phyloP scores from a whole-genome alignment of 768 basidiomycete genomes.

The Lactifluus rugatus region DNA sequence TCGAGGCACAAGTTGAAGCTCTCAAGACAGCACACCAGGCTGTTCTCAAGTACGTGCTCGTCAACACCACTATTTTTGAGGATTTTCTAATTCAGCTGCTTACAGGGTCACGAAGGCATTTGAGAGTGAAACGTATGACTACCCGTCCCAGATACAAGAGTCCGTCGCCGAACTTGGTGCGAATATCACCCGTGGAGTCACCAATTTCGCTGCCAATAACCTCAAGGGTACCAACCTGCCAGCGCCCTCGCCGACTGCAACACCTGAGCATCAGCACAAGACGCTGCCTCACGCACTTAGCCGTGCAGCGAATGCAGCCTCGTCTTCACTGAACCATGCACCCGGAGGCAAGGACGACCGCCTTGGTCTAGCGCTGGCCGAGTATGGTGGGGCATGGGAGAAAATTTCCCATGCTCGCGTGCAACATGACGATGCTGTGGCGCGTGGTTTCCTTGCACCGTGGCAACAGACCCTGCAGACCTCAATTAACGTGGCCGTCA shows the following conservation, averaged over 20 bases:
- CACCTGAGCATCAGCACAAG: conserved; percentile 68
- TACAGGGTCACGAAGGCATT: conserved; percentile 79
- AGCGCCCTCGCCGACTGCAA: conserved; percentile 50
- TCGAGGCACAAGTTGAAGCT: conserved; percentile 91
- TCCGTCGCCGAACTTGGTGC: conserved; percentile 63
- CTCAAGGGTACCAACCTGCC: conserved; percentile 85
- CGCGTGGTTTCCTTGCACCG: conserved; percentile 57
- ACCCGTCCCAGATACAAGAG: conserved; percentile 83
- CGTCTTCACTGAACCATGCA: conserved; percentile 35
- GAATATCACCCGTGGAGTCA: conserved; percentile 62
- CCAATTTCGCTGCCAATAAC: conserved; percentile 79
- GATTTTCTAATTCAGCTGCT: not conserved
- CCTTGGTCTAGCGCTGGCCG: conserved; percentile 65
- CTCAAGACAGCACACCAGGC: conserved; percentile 67
- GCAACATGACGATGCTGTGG: conserved; percentile 68
- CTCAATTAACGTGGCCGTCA: conserved; percentile 82
- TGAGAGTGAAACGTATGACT: conserved; percentile 81
- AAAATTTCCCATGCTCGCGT: conserved; percentile 71
- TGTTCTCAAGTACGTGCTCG: conserved; percentile 57
- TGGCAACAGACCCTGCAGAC: conserved; percentile 85
- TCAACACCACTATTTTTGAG: not conserved
- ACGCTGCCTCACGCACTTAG: conserved; percentile 92
- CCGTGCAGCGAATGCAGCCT: conserved; percentile 63
- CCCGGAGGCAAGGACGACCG: conserved; percentile 46
- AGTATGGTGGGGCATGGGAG: conserved; percentile 79